Evolutionary conservation across 202 grass and related monocot species (phyloP), one percentile per base, ranked within the genome.

Genomic region (Schoenoplectus triqueter): DNA sequence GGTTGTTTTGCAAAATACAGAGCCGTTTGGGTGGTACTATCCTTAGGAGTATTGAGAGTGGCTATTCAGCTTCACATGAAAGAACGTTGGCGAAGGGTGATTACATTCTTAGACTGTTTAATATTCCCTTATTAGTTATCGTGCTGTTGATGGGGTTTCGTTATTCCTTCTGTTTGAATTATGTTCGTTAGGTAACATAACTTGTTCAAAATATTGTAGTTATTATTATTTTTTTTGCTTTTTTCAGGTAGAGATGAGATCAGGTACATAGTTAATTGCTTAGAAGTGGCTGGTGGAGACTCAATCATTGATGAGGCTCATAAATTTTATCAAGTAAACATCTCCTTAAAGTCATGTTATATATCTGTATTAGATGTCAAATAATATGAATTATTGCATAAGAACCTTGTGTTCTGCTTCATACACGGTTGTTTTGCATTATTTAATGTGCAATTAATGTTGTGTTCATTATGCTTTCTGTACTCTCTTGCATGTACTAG

Each of bases 61-160:
- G 90, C 14, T 93, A 87, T 88, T 98, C 95, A 5, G 59, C 89
- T 41, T 95, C 95, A 20, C 92, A 87, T 84, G 89, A 98, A 86
- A 98, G 91, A 90, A 98, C 95, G 68, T 81, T 98, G 68, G 74
- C 75, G 2, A 95, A 90, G 88, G 95, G 95, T 91, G 22, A 2
- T 66, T 86, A 85, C 49, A 48, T 14, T 47, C 2, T 80, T 80
- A 19, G 19, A 62, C 52, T 41, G 13, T 66, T 68, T 40, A 2
- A 31, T 73, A 13, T 21, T 82, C 69, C 44, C 9, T 39, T 48
- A 68, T 54, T 59, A 76, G 22, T 60, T 50, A 56, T 50, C 15
- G 50, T 50, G 17, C 56, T 42, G 60, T 42, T 40, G n/a, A 54
- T 59, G 18, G n/a, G 9, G n/a, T 78, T 52, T 10, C 50, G 17